These are phyloP conservation scores for Cladorrhinum samala DNA, from an alignment of 495 filamentous ascomycete genomes.

Conservation along the genomic window DNA sequence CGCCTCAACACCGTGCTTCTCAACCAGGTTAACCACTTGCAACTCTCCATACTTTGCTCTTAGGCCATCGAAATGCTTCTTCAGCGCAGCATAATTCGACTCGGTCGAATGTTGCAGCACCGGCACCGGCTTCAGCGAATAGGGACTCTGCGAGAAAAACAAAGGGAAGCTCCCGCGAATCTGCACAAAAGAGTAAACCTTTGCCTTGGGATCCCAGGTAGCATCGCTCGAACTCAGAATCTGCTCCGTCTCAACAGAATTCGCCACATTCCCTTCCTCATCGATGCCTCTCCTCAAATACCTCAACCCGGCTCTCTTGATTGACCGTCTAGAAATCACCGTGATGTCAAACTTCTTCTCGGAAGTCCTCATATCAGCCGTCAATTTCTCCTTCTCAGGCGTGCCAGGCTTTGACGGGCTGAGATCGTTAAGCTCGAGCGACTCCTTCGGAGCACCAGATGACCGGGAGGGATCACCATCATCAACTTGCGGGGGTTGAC, in stretches of 20 bases:
- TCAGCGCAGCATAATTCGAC: constrained; percentile 70
- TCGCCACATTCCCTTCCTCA: constrained; percentile 81
- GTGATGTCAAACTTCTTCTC: constrained; percentile 66
- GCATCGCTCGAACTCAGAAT: constrained; percentile 60
- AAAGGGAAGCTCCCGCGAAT: constrained; percentile 82
- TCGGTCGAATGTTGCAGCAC: constrained; percentile 69
- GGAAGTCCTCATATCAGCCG: constrained; percentile 26
- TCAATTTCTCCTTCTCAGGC: constrained; percentile 14
- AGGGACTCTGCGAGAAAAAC: constrained; percentile 90
- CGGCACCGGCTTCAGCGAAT: constrained; percentile 83
- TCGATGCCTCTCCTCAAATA: constrained; percentile 91
- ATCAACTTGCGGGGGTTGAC: constrained; percentile 38
- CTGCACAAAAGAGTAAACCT: constrained; percentile 77
- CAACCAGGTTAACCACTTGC: constrained; percentile 77
- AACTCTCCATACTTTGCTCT: constrained; percentile 62
- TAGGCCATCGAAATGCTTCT: constrained; percentile 67
- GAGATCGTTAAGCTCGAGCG: constrained; percentile 37
- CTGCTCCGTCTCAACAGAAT: constrained; percentile 89
- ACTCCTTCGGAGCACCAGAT: too few species aligned
- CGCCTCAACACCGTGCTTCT: constrained; percentile 74
- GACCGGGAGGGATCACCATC: constrained; percentile 27
- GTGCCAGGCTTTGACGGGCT: constrained; percentile 11
- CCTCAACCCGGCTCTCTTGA: constrained; percentile 75
- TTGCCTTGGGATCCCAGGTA: constrained; percentile 52
- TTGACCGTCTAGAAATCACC: constrained; percentile 77